Evolutionary conservation across 768 basidiomycete species (phyloP), one percentile per base, ranked within the genome.

Genomic region (Auriscalpium vulgare): DNA sequence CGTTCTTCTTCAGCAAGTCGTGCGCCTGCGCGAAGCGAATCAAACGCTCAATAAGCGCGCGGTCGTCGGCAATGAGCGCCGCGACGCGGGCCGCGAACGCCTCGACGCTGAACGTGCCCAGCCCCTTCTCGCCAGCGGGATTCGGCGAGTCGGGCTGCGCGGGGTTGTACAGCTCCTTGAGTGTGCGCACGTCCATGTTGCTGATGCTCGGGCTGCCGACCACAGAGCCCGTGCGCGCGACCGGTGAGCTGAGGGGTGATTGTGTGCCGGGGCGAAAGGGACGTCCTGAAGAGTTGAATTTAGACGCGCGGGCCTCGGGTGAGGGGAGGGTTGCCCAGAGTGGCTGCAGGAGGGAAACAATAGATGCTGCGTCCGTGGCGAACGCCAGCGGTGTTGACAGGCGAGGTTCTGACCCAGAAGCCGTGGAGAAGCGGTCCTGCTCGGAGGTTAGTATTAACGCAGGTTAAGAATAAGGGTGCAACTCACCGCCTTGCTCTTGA

Each of bases 1-100:
- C 91, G 65, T 93, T 94, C 72, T 86, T 88, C 78, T 93, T 95
- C 58, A 95, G 78, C 60, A 95, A 66, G 61, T 95, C 93, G 57
- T 95, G 88, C 50, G 92, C 90, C 69, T 91, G 86, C 2, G 90
- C 93, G 62, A 92, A 88, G 23, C 91, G 82, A 51, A 91, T 74
- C 40, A 94, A 72, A 36, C 93, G 80, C 69, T 92, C 88, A 58
- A 94, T 91, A 57, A 97, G 71, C 17, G 87, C 78, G 23, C 84
- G 81, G 63, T 95, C 91, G 68, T 97, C 95, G 37, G 79, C 75
- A 52, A 97, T 76, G 55, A 97, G 76, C 3, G 88, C 85, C 63
- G 88, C 85, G 47, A 97, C 86, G 7, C 93, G 80, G 19, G 77
- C 69, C 11, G 82, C 82, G 63, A 95, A 92, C 17, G 82, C 85